Evolutionary conservation across 1,139 yeast species (phyloP), one percentile per base, ranked within the genome.

Genomic region (Suhomyces wounanorum): DNA sequence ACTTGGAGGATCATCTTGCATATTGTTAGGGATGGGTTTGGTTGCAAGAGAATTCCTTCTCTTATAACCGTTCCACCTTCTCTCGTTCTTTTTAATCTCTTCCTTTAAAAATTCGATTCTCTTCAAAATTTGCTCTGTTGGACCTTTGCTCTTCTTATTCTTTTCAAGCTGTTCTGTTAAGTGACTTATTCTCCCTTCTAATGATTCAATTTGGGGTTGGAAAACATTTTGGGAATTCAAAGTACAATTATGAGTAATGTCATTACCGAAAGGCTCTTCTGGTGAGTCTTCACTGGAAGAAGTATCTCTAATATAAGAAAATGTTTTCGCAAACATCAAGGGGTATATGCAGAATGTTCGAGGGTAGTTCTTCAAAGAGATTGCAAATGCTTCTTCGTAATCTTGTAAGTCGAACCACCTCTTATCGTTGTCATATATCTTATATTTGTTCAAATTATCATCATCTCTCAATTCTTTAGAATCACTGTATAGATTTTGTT

Each of bases 351-450:
- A 57, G 6, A 74, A 66, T 0, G 49, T 52, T 21, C 70, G 57
- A 4, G 59, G 60, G 42, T 66, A 53, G 3, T 64, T 56, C 8
- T 52, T 53, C 28, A 73, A 57, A 1, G 74, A 56, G 0, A 75
- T 69, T 2, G 63, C 53, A 44, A 68, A 72, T 0, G 73, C 74
- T 48, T 77, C 81, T 53, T 72, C 76, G 51, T 62, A 77, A 55
- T 77, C 81, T 47, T 68, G 68, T 9, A 67, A 55, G 56, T 77
- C 81, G 55, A 72, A 73, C 82, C 82, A 77, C 44, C 61, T 61
- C 16, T 56, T 52, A 50, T 75, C 78, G 40, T 66, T 57, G 50
- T 74, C 79, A 50, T 65, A 72, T 6, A 69, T 62, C 2, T 65
- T 55, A 45, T 66, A 66, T 7, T 58, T 55, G 14, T 54, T 58